phyloP scores from a whole-genome alignment of 2,329 filamentous ascomycete genomes.

The Aspergillus vadensis region DNA sequence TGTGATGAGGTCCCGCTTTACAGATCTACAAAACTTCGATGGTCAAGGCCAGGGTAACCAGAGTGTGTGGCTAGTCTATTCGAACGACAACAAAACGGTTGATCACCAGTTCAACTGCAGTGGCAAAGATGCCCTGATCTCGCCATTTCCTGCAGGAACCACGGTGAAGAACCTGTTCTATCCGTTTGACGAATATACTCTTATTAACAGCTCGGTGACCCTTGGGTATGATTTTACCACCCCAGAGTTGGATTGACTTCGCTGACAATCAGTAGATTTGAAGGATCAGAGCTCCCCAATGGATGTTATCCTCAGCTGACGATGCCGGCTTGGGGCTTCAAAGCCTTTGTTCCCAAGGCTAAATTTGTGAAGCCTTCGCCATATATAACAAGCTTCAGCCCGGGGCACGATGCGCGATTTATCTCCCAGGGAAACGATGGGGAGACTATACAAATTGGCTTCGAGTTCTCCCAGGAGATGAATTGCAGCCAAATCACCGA shows the following conservation, averaged over 20 bases:
- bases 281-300: conserved; percentile 49
- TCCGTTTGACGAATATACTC: conserved; percentile 57
- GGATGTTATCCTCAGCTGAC: conserved; percentile 58
- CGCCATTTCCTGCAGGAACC: conserved; percentile 56
- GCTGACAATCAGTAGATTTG: conserved; percentile 29
- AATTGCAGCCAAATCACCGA: conserved; percentile 59
- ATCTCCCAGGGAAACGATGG: conserved; percentile 47
- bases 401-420: conserved; percentile 62
- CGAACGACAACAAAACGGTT: conserved; percentile 49
- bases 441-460: conserved; percentile 52
- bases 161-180: conserved; percentile 64
- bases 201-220: conserved; percentile 48
- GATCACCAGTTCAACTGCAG: conserved; percentile 60
- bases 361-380: conserved; percentile 55
- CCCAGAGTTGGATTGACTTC: neutral
- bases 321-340: conserved; percentile 59
- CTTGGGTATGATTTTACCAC: conserved; percentile 36
- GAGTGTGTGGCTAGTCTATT: conserved; percentile 47
- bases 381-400: conserved; percentile 60
- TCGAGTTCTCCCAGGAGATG: conserved; percentile 63
- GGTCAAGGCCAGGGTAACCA: conserved; percentile 46
- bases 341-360: conserved; percentile 58
- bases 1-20: conserved; percentile 50
- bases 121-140: conserved; percentile 51
- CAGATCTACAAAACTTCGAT: conserved; percentile 44